Evolutionary conservation across 2,329 filamentous ascomycete species (phyloP), one percentile per base, ranked within the genome.

Genomic region (Chalara sp.): DNA sequence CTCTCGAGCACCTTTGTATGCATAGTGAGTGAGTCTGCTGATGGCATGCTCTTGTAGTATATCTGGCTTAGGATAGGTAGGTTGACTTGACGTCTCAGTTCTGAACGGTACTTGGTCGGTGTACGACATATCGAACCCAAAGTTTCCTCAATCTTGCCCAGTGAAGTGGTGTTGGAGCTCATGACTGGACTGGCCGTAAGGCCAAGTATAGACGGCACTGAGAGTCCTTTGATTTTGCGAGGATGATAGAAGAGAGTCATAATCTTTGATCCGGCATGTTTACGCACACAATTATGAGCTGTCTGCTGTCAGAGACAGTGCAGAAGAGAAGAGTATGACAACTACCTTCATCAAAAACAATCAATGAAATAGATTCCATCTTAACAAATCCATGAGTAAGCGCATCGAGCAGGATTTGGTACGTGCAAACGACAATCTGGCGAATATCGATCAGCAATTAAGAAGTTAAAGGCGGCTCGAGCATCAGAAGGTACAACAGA

Each of bases 301-400:
- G 47, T n/a, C 5, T 30, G 7, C 11, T n/a, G 5, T 8, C 46
- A 31, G 6, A 6, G 29, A 32, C 6, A 30, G 6, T 37, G 33
- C 6, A 48, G 8, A 7, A 12, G 30, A 8, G 32, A 47, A 40
- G 33, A 35, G 51, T 30, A 6, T 3, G 13, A 29, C 11, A 37
- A 32, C 44, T 66, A 79, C 80, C 80, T 74, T 87, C 84, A 62
- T 87, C 83, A 56, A 86, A 84, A 1, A 87, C 71, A 6, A 86
- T 67, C 33, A 87, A 65, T 21, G 77, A 72, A 21, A 87, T 60
- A 4, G 67, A 66, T 5, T 67, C 60, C 59, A 86, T 75, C 7
- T 63, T 67, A 4, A 87, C 73, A 62, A 86, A 87, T 0, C 72
- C 82, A 68, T 84, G 80, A 6, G 65, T 73, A 47, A 86, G 70